Conservation (phyloP, 495 filamentous ascomycete species). For the Lasiosphaeris hirsuta region DNA sequence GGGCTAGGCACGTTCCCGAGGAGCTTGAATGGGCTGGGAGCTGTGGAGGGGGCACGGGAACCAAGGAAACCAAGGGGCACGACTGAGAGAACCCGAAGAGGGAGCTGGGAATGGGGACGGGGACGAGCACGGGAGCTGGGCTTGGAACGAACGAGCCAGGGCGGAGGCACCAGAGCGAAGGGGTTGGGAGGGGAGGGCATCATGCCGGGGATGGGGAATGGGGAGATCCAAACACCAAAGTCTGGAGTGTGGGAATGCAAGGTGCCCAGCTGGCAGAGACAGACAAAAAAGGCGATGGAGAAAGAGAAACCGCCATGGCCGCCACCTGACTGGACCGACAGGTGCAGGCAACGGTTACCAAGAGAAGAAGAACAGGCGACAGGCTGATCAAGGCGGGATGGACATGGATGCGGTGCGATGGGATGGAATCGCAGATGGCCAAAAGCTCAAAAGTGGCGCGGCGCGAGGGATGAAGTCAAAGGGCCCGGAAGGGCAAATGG, state of each 20-base stretch:
- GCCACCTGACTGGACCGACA: slow-evolving; percentile 8
- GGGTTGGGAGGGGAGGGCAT: slow-evolving; percentile 1
- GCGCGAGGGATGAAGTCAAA: too few species aligned
- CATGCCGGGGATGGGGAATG: slow-evolving; percentile 1
- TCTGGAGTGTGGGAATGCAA: not conserved
- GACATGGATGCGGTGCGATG: too few species aligned
- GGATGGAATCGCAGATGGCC: too few species aligned
- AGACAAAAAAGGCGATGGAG: slow-evolving; percentile 1
- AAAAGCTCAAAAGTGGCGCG: too few species aligned
- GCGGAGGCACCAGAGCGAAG: slow-evolving; percentile 7
- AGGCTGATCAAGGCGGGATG: too few species aligned
- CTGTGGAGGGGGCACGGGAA: not conserved
- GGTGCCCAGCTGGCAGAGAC: not conserved
- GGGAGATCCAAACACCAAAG: not conserved
- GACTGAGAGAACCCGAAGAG: slow-evolving; percentile 1
- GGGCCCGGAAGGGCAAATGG: too few species aligned
- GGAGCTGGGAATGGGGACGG: slow-evolving; percentile 1
- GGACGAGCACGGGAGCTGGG: not conserved
- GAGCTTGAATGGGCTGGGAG: too few species aligned
- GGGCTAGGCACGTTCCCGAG: slow-evolving; percentile 14
- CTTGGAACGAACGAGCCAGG: slow-evolving; percentile 2
- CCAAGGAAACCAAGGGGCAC: slow-evolving; percentile 7
- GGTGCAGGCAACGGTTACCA: too few species aligned
- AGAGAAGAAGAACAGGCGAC: too few species aligned
- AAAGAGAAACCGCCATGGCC: not conserved